Conservation (phyloP, 345 rosid species). For the Rubroshorea leprosula region DNA sequence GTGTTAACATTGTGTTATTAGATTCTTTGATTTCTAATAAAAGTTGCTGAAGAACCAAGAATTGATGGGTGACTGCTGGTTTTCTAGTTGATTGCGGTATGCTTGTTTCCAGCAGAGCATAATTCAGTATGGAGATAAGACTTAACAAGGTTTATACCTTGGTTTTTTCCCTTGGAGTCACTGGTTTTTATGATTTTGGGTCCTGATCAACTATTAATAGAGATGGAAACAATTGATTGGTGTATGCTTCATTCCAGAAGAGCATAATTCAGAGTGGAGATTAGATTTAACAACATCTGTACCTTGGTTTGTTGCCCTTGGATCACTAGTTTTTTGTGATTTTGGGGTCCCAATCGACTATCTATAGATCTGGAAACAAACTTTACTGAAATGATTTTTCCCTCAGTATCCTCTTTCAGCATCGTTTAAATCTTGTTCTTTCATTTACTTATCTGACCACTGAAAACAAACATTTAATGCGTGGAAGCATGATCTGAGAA, state of each 20-base stretch:
- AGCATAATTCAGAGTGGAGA: not conserved
- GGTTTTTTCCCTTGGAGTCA: not conserved
- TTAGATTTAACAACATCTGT: no score
- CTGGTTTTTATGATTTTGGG: not conserved
- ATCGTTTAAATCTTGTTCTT: not conserved
- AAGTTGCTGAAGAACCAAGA: not conserved
- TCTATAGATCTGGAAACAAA: not conserved
- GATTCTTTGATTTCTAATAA: not conserved
- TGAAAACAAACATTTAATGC: no score
- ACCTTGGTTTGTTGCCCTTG: not conserved
- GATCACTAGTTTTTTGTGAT: not conserved
- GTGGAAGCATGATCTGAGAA: not conserved
- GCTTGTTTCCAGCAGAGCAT: not conserved
- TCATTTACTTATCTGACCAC: not conserved
- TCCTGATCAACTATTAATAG: not conserved
- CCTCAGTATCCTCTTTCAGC: not conserved
- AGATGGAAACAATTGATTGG: not conserved
- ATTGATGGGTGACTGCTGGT: not conserved
- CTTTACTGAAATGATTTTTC: not conserved
- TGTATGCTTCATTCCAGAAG: not conserved
- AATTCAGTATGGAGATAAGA: not conserved
- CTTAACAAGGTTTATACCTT: no score
- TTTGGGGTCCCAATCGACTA: not conserved
- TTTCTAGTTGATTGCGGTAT: not conserved
- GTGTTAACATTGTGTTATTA: no score